Conservation (phyloP, 352 stramenopile species). For the Globisporangium cylindrosporum region DNA sequence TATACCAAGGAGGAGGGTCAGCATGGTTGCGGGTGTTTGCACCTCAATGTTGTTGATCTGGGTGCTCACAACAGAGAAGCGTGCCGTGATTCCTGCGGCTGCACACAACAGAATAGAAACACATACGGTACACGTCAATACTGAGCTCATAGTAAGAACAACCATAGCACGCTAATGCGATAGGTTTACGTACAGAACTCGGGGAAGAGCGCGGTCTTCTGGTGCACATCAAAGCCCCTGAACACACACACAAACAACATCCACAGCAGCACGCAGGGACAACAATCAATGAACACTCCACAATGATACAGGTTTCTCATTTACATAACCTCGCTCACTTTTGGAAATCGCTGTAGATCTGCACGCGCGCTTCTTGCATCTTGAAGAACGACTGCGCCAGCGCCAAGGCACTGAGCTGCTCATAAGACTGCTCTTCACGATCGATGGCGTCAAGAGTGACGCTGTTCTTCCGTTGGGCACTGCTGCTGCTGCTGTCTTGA, state of each 20-base stretch:
- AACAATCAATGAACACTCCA: background rate
- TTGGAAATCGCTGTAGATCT: conserved; percentile 69
- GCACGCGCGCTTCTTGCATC: conserved; percentile 62
- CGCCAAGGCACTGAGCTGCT: conserved; percentile 10
- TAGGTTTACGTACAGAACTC: conserved; percentile 47
- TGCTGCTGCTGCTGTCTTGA: background rate
- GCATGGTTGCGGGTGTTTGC: background rate
- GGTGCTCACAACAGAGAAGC: conserved; percentile 64
- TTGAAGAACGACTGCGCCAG: conserved; percentile 46
- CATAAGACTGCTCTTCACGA: conserved; percentile 5
- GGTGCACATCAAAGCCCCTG: conserved; percentile 64
- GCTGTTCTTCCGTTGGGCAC: background rate
- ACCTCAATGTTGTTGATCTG: conserved; percentile 72
- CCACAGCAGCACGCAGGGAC: background rate
- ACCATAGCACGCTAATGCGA: background rate
- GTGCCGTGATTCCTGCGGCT: conserved; percentile 60
- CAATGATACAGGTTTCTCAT: background rate
- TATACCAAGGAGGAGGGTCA: background rate
- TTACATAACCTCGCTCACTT: conserved; percentile 23
- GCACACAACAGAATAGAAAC: conserved; percentile 1
- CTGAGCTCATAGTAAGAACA: background rate
- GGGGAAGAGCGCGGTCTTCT: conserved; percentile 61
- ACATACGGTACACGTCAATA: background rate
- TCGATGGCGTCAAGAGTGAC: conserved; percentile 6
- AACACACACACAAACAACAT: background rate